Evolutionary conservation across 1,139 yeast genomes (phyloP), one percentile per base, ranked within the genome.

Genomic region (Kurtzmaniella natalensis): DNA sequence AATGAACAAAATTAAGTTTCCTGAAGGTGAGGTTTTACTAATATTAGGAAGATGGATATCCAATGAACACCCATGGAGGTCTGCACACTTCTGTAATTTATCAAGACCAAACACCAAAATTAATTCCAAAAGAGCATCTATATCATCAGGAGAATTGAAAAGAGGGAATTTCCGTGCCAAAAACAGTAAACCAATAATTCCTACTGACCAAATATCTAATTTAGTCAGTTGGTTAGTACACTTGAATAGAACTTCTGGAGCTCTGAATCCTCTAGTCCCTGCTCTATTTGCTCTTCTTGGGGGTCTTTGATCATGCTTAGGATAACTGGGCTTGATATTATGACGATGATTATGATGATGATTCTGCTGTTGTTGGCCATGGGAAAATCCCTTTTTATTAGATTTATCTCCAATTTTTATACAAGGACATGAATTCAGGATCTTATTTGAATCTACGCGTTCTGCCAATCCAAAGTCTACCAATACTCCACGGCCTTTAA

Each of bases 391-490:
- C 4, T 18, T 17, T 41, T 34, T 25, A 9, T 5, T 11, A 9
- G 11, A 17, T 13, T 15, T 44, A 30, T 33, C 46, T 20, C 26
- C 38, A 11, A 37, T 22, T 18, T 13, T 26, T 9, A 36, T 29
- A 21, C 52, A 48, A 11, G 49, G 51, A 37, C 48, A 48, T 14
- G 38, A 15, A n/a, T 17, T 36, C 20, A n/a, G 17, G 3, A 26
- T 18, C 13, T 26, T 26, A 7, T 14, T 30, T 6, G 45, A 32
- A 26, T 45, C 44, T 24, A 54, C 50, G 38, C 57, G 59, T 55
- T 88, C 96, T 1, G 96, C 96, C 36, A 88, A 66, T 1, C 97
- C 97, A 64, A 88, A 88, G 61, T 88, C 97, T 5, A 88, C 96
- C 34, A 88, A 63, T 1, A 86, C 94, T 2, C 97, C 97, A 34